Evolutionary conservation across 768 basidiomycete genomes (phyloP).

Genomic region (Podaxis rugospora): DNA sequence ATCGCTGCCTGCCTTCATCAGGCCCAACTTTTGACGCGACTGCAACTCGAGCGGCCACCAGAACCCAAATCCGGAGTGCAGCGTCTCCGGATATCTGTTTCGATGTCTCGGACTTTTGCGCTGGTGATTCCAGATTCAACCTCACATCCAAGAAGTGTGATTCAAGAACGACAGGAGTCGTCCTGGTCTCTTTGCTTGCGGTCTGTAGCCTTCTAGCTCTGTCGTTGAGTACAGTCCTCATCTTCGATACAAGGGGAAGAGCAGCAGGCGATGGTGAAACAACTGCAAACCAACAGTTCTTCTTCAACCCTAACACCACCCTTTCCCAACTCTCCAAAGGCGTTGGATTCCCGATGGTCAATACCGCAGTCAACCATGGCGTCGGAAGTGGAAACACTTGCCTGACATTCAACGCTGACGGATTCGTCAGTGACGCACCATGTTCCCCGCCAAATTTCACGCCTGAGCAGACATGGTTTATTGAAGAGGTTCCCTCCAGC

Average conservation of each 20-base stretch:
- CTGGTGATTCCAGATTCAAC: slow-evolving; percentile 27
- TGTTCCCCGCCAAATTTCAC: slow-evolving; percentile 23
- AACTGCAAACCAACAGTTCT: slow-evolving; percentile 22
- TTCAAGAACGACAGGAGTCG: slow-evolving; percentile 19
- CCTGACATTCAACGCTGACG: slow-evolving; percentile 20
- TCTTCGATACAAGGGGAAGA: slow-evolving; percentile 18
- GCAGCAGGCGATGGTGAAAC: slow-evolving; percentile 25
- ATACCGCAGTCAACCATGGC: slow-evolving; percentile 19
- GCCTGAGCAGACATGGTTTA: slow-evolving; percentile 23
- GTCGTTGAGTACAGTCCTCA: neutral
- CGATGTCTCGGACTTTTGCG: slow-evolving; percentile 26
- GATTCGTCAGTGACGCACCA: slow-evolving; percentile 22
- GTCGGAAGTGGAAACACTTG: slow-evolving; percentile 23
- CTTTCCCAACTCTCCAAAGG: slow-evolving; percentile 11
- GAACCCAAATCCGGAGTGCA: slow-evolving; percentile 21
- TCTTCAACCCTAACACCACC: slow-evolving; percentile 20
- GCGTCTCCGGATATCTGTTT: slow-evolving; percentile 23
- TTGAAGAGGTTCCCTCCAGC: slow-evolving; percentile 2
- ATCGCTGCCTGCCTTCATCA: neutral
- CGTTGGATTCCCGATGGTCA: slow-evolving; percentile 14
- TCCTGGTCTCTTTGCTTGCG: slow-evolving; percentile 24
- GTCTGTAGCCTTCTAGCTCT: slow-evolving; percentile 9
- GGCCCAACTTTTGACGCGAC: slow-evolving; percentile 25
- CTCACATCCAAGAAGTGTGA: slow-evolving; percentile 24
- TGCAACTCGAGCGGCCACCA: slow-evolving; percentile 24